Percentiles rank a stretch among this genome's conserved stretches.
These are phyloP conservation scores for Porogramme epimiltina DNA, from an alignment of 1,284 basidiomycete species.

Conservation along the genomic window DNA sequence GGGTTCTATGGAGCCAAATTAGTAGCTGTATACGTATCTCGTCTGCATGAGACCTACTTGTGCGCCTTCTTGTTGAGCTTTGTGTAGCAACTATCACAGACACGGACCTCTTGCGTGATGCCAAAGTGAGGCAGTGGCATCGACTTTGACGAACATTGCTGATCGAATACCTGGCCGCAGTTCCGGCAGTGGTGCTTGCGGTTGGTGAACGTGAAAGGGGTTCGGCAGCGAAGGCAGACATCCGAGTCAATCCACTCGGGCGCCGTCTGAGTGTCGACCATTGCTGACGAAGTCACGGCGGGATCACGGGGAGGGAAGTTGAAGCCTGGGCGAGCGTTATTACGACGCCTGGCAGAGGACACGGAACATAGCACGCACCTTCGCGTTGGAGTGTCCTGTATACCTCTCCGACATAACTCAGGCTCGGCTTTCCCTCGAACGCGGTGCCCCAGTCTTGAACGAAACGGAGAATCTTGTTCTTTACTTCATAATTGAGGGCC, in stretches of 20 bases:
- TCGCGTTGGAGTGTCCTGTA: constrained; percentile 80
- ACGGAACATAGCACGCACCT: constrained; percentile 46
- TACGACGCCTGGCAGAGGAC: neutral
- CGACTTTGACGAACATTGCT: constrained; percentile 86
- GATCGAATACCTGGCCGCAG: constrained; percentile 97
- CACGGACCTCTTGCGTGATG: constrained; percentile 90
- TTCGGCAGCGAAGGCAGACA: constrained; percentile 91
- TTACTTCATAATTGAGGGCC: constrained; percentile 80
- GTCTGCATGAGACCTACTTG: constrained; percentile 22
- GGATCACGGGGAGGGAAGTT: constrained; percentile 84
- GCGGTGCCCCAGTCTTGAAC: constrained; percentile 94
- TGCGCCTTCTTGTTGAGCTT: constrained; percentile 64
- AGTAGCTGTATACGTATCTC: neutral
- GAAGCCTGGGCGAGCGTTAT: constrained; percentile 51
- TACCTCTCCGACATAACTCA: constrained; percentile 77
- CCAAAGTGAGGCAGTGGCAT: constrained; percentile 93
- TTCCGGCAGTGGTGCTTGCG: constrained; percentile 99
- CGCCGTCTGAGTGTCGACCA: constrained; percentile 87
- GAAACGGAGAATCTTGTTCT: constrained; percentile 75
- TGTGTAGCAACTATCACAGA: constrained; percentile 89
- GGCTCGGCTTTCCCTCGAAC: constrained; percentile 80
- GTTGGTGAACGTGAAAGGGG: constrained; percentile 93
- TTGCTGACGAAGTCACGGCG: constrained; percentile 68
- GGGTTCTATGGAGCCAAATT: constrained; percentile 26
- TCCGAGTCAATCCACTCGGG: constrained; percentile 98